Percentiles rank a stretch among this genome's conserved stretches.
Evolutionary conservation across 169 alveolate species (phyloP).

Genomic region (Amoebophrya sp.): DNA sequence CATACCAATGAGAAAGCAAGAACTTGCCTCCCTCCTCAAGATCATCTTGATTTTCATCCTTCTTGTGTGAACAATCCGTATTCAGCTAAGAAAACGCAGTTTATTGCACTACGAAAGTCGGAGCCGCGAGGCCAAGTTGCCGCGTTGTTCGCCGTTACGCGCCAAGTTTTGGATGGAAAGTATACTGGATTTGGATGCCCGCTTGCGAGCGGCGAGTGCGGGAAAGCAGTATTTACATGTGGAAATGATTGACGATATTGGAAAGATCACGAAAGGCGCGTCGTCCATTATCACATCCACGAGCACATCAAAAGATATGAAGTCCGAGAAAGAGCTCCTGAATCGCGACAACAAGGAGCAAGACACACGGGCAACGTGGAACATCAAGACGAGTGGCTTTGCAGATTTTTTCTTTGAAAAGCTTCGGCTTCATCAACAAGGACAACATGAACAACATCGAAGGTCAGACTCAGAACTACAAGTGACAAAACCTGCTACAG

Average conservation of each 20-base stretch:
- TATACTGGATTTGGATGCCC: not conserved
- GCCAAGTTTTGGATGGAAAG: not conserved
- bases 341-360: not conserved
- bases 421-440: too few relatives aligned
- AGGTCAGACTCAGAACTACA: not conserved
- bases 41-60: too few relatives aligned
- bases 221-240: not conserved
- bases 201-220: not conserved
- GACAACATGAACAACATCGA: too few relatives aligned
- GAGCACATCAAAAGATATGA: not conserved
- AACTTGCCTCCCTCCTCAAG: not conserved
- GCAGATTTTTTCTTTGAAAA: not conserved
- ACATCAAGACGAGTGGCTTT: not conserved
- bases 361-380: not conserved
- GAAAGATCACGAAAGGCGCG: not conserved
- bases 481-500: not conserved
- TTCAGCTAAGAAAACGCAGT: not conserved
- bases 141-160: not conserved
- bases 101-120: not conserved
- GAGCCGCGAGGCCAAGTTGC: not conserved
- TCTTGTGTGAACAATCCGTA: too few relatives aligned
- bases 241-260: not conserved
- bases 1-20: not conserved
- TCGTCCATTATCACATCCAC: not conserved
- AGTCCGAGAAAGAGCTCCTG: not conserved